These are phyloP conservation scores for Kwoniella pini DNA, from an alignment of 768 basidiomycete species.

Conservation along the genomic window DNA sequence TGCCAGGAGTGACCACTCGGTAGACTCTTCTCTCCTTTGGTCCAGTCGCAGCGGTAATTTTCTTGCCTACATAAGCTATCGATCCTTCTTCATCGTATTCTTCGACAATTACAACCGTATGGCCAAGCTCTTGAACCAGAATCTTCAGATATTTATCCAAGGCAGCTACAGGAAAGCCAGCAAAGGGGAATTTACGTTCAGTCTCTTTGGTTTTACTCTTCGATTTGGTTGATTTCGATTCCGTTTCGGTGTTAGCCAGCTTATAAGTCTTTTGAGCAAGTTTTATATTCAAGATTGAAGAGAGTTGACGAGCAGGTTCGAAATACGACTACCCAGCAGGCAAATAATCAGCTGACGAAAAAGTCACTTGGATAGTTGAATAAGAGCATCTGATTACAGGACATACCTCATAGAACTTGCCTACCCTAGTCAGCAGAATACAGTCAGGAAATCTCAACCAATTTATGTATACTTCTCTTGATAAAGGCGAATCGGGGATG, in stretches of 20 bases:
- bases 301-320: slow-evolving; percentile 78
- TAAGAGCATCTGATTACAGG: background rate
- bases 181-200: slow-evolving; percentile 64
- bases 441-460: slow-evolving; percentile 79
- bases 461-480: slow-evolving; percentile 70
- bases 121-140: slow-evolving; percentile 76
- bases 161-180: slow-evolving; percentile 84
- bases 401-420: slow-evolving; percentile 89
- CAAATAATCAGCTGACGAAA: background rate
- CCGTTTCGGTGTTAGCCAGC: background rate
- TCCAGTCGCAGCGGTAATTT: slow-evolving; percentile 10
- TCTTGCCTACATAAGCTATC: slow-evolving; percentile 21
- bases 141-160: slow-evolving; percentile 83
- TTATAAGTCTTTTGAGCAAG: slow-evolving; percentile 55
- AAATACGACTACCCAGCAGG: slow-evolving; percentile 80
- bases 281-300: slow-evolving; percentile 77
- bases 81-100: slow-evolving; percentile 63
- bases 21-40: slow-evolving; percentile 65
- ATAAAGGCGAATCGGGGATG: slow-evolving; percentile 60
- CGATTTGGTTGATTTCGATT: background rate
- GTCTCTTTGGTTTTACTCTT: background rate
- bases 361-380: no score
- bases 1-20: slow-evolving; percentile 88
- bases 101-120: slow-evolving; percentile 90
- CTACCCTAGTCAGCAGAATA: slow-evolving; percentile 84